A percentile compares a stretch with the other conserved stretches of the same genome.
Conservation (phyloP, 345 rosid genomes). For the Brassica napus region DNA sequence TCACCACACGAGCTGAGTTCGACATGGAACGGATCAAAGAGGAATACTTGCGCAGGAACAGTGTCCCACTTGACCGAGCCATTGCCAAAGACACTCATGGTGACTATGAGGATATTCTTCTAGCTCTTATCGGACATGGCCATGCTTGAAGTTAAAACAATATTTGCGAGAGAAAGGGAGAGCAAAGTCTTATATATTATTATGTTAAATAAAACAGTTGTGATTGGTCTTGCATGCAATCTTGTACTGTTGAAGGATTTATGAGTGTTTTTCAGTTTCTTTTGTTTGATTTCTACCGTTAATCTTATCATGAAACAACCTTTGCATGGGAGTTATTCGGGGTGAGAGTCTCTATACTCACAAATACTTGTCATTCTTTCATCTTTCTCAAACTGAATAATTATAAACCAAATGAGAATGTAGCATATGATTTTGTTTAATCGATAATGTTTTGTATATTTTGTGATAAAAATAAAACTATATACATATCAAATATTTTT, state of each 20-base stretch:
- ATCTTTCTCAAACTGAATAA: neutral
- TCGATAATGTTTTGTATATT: too few relatives aligned
- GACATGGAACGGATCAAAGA: conserved; percentile 84
- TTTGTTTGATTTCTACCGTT: neutral
- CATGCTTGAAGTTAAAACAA: conserved; percentile 42
- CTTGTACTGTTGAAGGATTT: conserved; percentile 23
- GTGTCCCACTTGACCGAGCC: conserved; percentile 66
- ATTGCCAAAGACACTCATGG: conserved; percentile 74
- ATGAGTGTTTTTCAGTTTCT: conserved; percentile 6
- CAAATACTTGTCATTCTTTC: neutral
- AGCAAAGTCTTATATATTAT: neutral
- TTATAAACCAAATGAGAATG: neutral
- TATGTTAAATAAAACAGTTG: conserved; percentile 12
- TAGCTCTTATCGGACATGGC: conserved; percentile 66
- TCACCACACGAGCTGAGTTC: conserved; percentile 76
- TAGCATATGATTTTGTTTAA: neutral
- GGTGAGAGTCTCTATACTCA: neutral
- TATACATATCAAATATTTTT: neutral
- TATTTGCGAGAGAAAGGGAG: neutral
- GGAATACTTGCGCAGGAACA: conserved; percentile 74
- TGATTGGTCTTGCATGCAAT: conserved; percentile 8
- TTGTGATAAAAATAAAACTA: too few relatives aligned
- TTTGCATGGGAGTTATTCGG: neutral
- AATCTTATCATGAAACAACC: neutral
- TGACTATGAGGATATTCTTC: conserved; percentile 77